Evolutionary conservation across 2,329 filamentous ascomycete species (phyloP).

Genomic region (Rachicladosporium sp.): DNA sequence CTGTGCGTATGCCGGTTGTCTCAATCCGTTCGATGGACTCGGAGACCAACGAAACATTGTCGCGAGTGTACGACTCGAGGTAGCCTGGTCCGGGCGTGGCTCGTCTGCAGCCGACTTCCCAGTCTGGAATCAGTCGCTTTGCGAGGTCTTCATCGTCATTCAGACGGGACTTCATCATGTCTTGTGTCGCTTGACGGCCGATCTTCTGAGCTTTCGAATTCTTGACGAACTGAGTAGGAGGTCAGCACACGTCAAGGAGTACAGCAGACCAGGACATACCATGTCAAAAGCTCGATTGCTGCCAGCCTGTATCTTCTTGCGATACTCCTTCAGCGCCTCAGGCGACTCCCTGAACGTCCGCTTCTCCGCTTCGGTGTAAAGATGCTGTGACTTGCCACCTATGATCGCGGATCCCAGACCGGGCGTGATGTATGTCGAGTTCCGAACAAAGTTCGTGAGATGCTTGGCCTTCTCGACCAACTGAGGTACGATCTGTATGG

Average conservation of each 20-base stretch:
- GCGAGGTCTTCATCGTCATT: constrained; percentile 44
- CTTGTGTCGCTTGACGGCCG: constrained; percentile 11
- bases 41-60: constrained; percentile 18
- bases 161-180: constrained; percentile 41
- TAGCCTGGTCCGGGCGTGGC: constrained; percentile 40
- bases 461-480: constrained; percentile 21
- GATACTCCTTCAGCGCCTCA: constrained; percentile 22
- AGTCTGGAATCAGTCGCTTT: constrained; percentile 47
- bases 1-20: constrained; percentile 15
- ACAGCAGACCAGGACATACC: background rate
- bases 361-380: constrained; percentile 22
- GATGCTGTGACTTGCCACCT: constrained; percentile 17
- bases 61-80: constrained; percentile 25
- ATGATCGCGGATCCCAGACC: constrained; percentile 17
- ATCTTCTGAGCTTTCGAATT: constrained; percentile 29
- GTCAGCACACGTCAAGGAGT: too few species aligned
- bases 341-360: constrained; percentile 19
- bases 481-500: constrained; percentile 28
- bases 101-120: constrained; percentile 52
- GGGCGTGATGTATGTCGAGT: constrained; percentile 23
- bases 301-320: constrained; percentile 23
- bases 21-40: constrained; percentile 14
- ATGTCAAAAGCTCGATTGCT: constrained; percentile 21
- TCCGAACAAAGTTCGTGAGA: constrained; percentile 23
- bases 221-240: constrained; percentile 34